phyloP scores from a whole-genome alignment of 768 basidiomycete genomes.

The Boletus subcaerulescens region DNA sequence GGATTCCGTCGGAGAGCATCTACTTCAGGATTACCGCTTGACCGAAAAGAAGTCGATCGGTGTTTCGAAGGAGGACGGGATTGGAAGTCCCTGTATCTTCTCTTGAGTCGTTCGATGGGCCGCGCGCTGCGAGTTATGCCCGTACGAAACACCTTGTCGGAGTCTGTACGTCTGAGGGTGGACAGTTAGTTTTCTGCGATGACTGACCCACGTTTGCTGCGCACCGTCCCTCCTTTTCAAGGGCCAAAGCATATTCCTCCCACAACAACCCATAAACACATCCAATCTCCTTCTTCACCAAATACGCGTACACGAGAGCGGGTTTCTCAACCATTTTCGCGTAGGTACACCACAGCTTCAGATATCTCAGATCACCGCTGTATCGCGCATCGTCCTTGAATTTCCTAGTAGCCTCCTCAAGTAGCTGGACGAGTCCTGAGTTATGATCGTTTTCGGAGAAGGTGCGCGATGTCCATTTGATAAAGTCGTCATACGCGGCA shows the following conservation, averaged over 20 bases:
- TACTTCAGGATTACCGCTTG: constrained; percentile 26
- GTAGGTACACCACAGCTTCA: constrained; percentile 90
- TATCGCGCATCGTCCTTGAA: constrained; percentile 85
- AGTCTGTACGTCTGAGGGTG: constrained; percentile 60
- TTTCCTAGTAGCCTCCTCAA: constrained; percentile 79
- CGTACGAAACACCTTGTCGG: constrained; percentile 74
- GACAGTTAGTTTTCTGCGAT: constrained; percentile 4
- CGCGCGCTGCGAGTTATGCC: constrained; percentile 82
- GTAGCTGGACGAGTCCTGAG: constrained; percentile 74
- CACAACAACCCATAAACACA: constrained; percentile 77
- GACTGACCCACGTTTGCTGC: constrained; percentile 22
- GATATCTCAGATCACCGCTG: constrained; percentile 83
- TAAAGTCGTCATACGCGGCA: constrained; percentile 79
- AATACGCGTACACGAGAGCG: constrained; percentile 65
- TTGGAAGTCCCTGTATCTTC: constrained; percentile 77
- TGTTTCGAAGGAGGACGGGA: constrained; percentile 39
- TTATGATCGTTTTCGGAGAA: constrained; percentile 66
- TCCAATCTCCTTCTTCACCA: constrained; percentile 73
- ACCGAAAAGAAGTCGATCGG: constrained; percentile 21
- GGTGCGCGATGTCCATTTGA: constrained; percentile 84
- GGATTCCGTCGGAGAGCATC: constrained; percentile 35
- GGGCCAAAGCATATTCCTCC: constrained; percentile 82
- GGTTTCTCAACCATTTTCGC: constrained; percentile 75
- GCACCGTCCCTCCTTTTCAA: constrained; percentile 79
- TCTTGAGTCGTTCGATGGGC: constrained; percentile 82